These are phyloP conservation scores for Saccharum hybrid DNA, from an alignment of 202 grass and related monocot genomes.

Conservation along the genomic window DNA sequence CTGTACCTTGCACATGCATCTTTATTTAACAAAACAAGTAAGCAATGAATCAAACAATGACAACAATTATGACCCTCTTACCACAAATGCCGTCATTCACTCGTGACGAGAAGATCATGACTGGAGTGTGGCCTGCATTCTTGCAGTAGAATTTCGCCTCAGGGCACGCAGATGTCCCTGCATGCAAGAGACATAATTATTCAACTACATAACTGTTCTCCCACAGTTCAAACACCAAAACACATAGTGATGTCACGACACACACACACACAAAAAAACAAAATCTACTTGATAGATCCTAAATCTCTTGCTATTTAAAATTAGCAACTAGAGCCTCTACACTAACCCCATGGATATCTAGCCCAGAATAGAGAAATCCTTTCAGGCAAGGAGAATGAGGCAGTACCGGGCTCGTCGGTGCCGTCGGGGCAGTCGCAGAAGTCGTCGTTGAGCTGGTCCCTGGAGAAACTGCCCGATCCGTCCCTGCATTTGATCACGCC, in stretches of 20 bases:
- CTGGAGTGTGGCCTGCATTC: slow-evolving; percentile 76
- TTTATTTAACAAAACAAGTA: slow-evolving; percentile 27
- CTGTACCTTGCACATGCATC: background rate
- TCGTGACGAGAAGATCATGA: slow-evolving; percentile 78
- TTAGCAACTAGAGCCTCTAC: background rate
- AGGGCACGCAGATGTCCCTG: slow-evolving; percentile 94
- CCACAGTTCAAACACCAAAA: background rate
- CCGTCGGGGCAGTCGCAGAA: slow-evolving; percentile 96
- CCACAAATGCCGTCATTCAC: slow-evolving; percentile 96
- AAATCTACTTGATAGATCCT: background rate
- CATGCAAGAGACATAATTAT: slow-evolving; percentile 34
- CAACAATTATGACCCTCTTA: slow-evolving; percentile 45
- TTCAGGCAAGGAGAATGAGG: slow-evolving; percentile 1
- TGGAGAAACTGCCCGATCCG: slow-evolving; percentile 82
- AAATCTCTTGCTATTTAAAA: background rate
- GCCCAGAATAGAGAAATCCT: background rate
- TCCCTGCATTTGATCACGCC: slow-evolving; percentile 90
- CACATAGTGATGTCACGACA: background rate
- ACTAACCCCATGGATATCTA: background rate
- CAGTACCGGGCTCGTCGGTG: slow-evolving; percentile 89
- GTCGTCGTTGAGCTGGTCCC: slow-evolving; percentile 88
- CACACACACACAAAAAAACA: background rate
- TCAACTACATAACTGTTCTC: slow-evolving; percentile 2
- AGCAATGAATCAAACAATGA: slow-evolving; percentile 1
- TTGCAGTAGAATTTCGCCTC: slow-evolving; percentile 96